Percentiles rank a stretch among this genome's conserved stretches.
These are phyloP conservation scores for Candida endomychidarum DNA, from an alignment of 805 yeast species.

Conservation along the genomic window DNA sequence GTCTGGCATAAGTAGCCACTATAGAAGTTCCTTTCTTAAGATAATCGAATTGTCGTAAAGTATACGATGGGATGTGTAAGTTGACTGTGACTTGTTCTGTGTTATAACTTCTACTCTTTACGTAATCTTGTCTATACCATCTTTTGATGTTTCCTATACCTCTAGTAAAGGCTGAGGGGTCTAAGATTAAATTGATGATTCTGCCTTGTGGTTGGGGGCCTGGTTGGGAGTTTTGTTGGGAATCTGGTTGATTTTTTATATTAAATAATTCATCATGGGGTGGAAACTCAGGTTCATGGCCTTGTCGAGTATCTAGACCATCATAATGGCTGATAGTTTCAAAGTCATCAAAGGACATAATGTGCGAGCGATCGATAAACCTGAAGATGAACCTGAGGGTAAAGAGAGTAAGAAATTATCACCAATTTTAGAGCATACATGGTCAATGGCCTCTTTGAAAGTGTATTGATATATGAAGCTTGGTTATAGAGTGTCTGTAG, in stretches of 20 bases:
- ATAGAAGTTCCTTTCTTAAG: constrained; percentile 54
- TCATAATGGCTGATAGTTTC: too few relatives aligned
- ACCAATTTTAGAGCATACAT: too few relatives aligned
- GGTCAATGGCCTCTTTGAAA: too few relatives aligned
- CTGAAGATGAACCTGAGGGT: too few relatives aligned
- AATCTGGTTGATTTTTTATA: constrained; percentile 11
- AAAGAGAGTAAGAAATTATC: too few relatives aligned
- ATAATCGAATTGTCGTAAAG: constrained; percentile 60
- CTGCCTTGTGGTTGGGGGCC: constrained; percentile 7
- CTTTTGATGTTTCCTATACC: constrained; percentile 67
- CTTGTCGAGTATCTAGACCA: too few relatives aligned
- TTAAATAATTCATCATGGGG: constrained; percentile 8
- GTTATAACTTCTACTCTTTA: constrained; percentile 20
- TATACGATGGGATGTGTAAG: constrained; percentile 54
- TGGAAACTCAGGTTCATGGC: too few relatives aligned
- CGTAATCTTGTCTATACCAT: constrained; percentile 51
- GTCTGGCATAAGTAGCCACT: constrained; percentile 63
- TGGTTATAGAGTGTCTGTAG: too few relatives aligned
- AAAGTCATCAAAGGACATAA: too few relatives aligned
- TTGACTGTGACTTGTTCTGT: constrained; percentile 23
- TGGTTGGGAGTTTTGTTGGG: not conserved
- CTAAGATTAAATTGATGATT: constrained; percentile 50
- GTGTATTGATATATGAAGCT: too few relatives aligned
- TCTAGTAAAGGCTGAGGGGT: constrained; percentile 65
- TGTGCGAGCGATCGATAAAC: too few relatives aligned